These are phyloP conservation scores for Pilobolus umbonatus DNA, from an alignment of 192 early-diverging fungal genomes.

Conservation along the genomic window DNA sequence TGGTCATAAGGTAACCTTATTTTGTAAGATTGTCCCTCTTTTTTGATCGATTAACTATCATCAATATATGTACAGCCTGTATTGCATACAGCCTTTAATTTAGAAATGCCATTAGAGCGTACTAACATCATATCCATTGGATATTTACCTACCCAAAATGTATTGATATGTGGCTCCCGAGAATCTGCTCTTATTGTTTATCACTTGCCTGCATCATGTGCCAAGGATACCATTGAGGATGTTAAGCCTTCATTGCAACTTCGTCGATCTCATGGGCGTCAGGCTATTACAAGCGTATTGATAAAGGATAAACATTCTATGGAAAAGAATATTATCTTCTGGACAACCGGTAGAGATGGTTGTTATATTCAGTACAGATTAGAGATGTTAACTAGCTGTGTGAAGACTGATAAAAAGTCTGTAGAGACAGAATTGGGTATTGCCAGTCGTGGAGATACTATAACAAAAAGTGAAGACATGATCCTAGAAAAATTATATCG, in stretches of 20 bases:
- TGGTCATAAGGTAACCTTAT: too few relatives aligned
- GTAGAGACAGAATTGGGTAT: background rate
- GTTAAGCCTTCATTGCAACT: conserved; percentile 32
- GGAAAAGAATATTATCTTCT: conserved; percentile 43
- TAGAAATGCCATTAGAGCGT: conserved; percentile 21
- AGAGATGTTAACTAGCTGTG: conserved; percentile 5
- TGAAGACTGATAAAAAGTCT: background rate
- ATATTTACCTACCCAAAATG: conserved; percentile 9
- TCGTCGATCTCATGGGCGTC: conserved; percentile 40
- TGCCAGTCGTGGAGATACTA: conserved; percentile 3
- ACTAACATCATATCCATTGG: conserved; percentile 30
- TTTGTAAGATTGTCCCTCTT: background rate
- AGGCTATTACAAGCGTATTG: conserved; percentile 44
- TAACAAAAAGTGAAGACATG: conserved; percentile 8
- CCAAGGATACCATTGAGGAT: background rate
- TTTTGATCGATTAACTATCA: background rate
- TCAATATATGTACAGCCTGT: conserved; percentile 9
- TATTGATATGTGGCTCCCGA: conserved; percentile 39
- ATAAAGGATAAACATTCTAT: conserved; percentile 10
- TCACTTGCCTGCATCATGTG: conserved; percentile 8
- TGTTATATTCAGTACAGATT: conserved; percentile 51
- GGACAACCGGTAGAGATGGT: conserved; percentile 65
- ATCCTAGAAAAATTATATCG: conserved; percentile 47
- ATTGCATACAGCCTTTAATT: conserved; percentile 18
- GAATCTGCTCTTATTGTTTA: conserved; percentile 39